phyloP scores from a whole-genome alignment of 129 eudicot genomes.

The Flaveria ramosissima region DNA sequence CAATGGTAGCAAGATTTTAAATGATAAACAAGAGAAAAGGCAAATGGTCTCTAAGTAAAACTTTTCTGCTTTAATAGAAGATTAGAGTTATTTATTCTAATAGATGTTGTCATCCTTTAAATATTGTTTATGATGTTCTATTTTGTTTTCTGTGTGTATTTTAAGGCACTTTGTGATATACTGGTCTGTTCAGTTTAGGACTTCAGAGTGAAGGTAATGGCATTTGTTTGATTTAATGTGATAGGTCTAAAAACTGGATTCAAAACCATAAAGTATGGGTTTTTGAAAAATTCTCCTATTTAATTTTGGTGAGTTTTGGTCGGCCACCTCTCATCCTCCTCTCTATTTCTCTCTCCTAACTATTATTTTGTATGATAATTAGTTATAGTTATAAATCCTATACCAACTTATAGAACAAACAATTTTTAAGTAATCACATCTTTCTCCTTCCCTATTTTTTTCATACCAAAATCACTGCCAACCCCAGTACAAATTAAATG shows the following conservation, averaged over 20 bases:
- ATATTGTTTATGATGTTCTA: neutral
- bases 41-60: neutral
- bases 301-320: neutral
- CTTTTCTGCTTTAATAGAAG: constrained; percentile 11
- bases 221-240: neutral
- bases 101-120: constrained; percentile 14
- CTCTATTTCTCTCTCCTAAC: neutral
- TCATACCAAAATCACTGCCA: neutral
- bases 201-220: neutral
- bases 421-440: neutral
- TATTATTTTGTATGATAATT: neutral
- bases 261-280: neutral
- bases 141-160: neutral
- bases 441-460: neutral
- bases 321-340: neutral
- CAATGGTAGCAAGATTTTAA: neutral
- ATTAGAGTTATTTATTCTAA: neutral
- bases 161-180: constrained; percentile 10
- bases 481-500: neutral
- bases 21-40: neutral
- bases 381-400: neutral
- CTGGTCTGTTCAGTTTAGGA: neutral
- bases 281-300: neutral
- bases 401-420: neutral
- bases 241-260: neutral